Conservation (phyloP, 768 basidiomycete species). For the Boletus rufocinnamomeus region DNA sequence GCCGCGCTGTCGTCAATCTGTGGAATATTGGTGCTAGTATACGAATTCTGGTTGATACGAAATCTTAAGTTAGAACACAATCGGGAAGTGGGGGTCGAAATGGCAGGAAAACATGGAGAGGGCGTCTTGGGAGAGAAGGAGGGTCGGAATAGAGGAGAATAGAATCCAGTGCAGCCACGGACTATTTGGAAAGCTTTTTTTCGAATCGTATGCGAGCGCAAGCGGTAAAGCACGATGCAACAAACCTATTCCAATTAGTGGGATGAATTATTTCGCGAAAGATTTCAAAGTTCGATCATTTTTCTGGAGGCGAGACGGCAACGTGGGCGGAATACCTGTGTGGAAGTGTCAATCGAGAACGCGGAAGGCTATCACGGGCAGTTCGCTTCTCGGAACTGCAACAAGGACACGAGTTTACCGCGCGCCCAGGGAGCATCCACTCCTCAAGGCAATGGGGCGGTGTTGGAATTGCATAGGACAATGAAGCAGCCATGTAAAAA, state of each 20-base stretch:
- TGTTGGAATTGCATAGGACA: constrained; percentile 10
- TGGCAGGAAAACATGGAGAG: constrained; percentile 47
- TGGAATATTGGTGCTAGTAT: constrained; percentile 42
- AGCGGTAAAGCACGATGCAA: neutral
- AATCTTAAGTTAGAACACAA: constrained; percentile 47
- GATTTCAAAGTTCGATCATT: neutral
- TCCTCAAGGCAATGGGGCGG: constrained; percentile 26
- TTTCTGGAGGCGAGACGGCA: neutral
- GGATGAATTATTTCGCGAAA: neutral
- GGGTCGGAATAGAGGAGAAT: neutral
- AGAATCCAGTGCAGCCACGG: neutral
- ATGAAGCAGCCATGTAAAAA: neutral
- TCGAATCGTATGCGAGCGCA: neutral
- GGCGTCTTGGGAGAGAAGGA: constrained; percentile 33
- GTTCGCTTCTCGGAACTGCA: constrained; percentile 8
- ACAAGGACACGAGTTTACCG: constrained; percentile 23
- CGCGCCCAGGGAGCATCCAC: constrained; percentile 11
- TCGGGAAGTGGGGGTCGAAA: constrained; percentile 41
- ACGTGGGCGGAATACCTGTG: constrained; percentile 6
- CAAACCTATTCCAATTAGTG: neutral
- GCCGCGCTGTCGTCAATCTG: constrained; percentile 41
- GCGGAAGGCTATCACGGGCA: constrained; percentile 4
- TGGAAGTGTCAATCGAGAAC: neutral
- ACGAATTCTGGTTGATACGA: constrained; percentile 47
- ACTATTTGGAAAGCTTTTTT: neutral